These are phyloP conservation scores for Marasmius fiardii DNA, from an alignment of 1,284 basidiomycete genomes.

Conservation along the genomic window DNA sequence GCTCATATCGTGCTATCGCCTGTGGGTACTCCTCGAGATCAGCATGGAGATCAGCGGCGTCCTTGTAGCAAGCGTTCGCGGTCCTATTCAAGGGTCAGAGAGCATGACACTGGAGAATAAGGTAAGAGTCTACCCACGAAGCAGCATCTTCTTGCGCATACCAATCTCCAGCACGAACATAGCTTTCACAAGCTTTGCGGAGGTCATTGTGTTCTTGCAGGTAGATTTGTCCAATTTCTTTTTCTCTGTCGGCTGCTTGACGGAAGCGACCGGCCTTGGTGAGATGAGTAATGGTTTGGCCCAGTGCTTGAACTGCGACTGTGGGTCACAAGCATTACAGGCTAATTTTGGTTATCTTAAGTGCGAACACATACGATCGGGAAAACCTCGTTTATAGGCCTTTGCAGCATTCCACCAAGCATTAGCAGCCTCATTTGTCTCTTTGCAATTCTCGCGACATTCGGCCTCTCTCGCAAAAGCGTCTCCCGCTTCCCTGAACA, in stretches of 20 bases:
- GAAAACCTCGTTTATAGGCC: constrained; percentile 85
- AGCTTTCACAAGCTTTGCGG: constrained; percentile 85
- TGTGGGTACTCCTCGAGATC: constrained; percentile 83
- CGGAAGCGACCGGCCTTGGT: constrained; percentile 88
- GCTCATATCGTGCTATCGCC: constrained; percentile 87
- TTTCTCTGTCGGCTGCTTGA: constrained; percentile 97
- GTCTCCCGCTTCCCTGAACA: constrained; percentile 88
- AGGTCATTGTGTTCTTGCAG: constrained; percentile 77
- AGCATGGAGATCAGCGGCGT: constrained; percentile 93
- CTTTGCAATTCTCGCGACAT: constrained; percentile 83
- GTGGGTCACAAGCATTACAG: constrained; percentile 3
- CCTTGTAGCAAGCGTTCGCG: constrained; percentile 94
- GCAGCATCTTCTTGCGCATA: constrained; percentile 95
- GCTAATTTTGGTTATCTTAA: constrained; percentile 15
- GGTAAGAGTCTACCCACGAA: constrained; percentile 64
- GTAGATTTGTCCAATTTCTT: constrained; percentile 94
- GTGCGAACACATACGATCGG: constrained; percentile 60
- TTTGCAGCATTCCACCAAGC: constrained; percentile 97
- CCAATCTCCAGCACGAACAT: constrained; percentile 94
- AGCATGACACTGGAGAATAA: background rate
- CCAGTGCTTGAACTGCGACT: constrained; percentile 93
- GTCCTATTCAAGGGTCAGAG: constrained; percentile 58
- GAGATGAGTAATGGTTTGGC: constrained; percentile 82
- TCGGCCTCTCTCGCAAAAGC: constrained; percentile 88
- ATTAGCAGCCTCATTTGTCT: constrained; percentile 90